Conservation (phyloP, 768 basidiomycete genomes). For the Suillus weaverae region DNA sequence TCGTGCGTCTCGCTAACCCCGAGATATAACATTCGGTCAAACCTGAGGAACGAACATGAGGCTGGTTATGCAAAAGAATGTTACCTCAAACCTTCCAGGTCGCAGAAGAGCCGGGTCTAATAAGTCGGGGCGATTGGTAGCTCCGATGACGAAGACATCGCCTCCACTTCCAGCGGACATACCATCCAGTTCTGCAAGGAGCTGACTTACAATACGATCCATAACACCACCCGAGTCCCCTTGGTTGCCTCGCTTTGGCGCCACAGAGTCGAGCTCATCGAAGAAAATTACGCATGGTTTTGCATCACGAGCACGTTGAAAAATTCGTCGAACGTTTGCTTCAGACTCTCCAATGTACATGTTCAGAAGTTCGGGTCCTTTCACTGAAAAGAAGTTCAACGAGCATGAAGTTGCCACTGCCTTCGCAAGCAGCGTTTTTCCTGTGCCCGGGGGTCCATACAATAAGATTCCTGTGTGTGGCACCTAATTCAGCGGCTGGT, state of each 20-base stretch:
- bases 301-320: conserved; percentile 89
- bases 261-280: conserved; percentile 93
- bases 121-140: conserved; percentile 92
- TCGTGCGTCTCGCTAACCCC: conserved; percentile 87
- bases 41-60: conserved; percentile 48
- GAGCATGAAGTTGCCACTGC: conserved; percentile 95
- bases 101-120: conserved; percentile 87
- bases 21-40: conserved; percentile 95
- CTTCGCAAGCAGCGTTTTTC: conserved; percentile 93
- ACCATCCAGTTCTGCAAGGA: conserved; percentile 92
- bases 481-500: conserved; percentile 5
- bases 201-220: conserved; percentile 95
- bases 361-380: conserved; percentile 92
- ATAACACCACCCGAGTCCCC: conserved; percentile 97
- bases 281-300: conserved; percentile 96
- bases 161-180: conserved; percentile 66
- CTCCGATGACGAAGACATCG: conserved; percentile 92
- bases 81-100: conserved; percentile 68
- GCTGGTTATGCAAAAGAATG: not conserved
- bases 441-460: conserved; percentile 95
- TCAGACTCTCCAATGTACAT: conserved; percentile 99
- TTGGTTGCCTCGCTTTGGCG: conserved; percentile 91
- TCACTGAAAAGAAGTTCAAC: conserved; percentile 95
- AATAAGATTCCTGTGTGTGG: conserved; percentile 70
- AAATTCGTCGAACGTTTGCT: conserved; percentile 92